A percentile compares a stretch with the other conserved stretches of the same genome.
Conservation (phyloP, 2,329 filamentous ascomycete species). For the Hypocrella siamensis region DNA sequence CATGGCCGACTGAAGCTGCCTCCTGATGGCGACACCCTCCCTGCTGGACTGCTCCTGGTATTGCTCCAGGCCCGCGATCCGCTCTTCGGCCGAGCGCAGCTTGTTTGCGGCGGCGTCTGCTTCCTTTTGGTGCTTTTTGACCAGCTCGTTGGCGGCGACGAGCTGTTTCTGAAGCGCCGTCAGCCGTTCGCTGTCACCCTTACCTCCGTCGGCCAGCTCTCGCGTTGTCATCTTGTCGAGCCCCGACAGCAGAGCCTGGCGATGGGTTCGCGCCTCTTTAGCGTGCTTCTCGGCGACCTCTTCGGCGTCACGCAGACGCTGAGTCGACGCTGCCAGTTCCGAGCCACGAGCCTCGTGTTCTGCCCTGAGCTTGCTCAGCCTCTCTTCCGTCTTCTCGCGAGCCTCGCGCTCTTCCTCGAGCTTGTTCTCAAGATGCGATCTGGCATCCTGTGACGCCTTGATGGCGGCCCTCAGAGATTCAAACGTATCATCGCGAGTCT, state of each 20-base stretch:
- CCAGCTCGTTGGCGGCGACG: conserved; percentile 59
- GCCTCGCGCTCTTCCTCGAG: conserved; percentile 69
- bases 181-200: conserved; percentile 48
- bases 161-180: conserved; percentile 66
- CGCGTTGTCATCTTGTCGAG: conserved; percentile 56
- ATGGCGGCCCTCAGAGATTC: conserved; percentile 65
- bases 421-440: conserved; percentile 60
- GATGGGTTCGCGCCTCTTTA: conserved; percentile 73
- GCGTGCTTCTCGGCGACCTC: conserved; percentile 79
- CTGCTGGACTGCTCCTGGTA: conserved; percentile 96
- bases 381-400: conserved; percentile 60
- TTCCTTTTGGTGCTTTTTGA: conserved; percentile 77
- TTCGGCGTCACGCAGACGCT: conserved; percentile 70
- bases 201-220: conserved; percentile 29
- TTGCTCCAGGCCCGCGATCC: conserved; percentile 88
- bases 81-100: conserved; percentile 81
- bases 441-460: conserved; percentile 62
- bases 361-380: conserved; percentile 58
- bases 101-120: conserved; percentile 79
- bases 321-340: conserved; percentile 60
- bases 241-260: conserved; percentile 65
- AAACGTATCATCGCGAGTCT: conserved; percentile 57
- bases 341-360: conserved; percentile 70
- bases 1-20: conserved; percentile 74
- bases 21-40: conserved; percentile 76